These are phyloP conservation scores for Cercospora janseana DNA, from an alignment of 2,329 filamentous ascomycete genomes.

Conservation along the genomic window DNA sequence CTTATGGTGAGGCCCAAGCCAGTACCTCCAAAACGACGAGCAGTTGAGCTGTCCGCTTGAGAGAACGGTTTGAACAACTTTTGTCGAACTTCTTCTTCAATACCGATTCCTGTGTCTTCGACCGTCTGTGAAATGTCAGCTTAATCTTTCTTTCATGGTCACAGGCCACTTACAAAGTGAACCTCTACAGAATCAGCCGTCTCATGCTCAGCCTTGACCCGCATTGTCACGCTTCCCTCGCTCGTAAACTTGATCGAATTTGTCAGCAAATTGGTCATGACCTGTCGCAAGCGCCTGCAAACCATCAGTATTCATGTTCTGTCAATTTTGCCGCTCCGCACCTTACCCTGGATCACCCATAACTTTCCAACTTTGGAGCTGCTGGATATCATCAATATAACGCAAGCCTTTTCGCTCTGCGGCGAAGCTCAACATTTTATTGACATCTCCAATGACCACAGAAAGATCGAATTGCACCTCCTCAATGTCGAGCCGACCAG, in stretches of 20 bases:
- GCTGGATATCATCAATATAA: conserved; percentile 64
- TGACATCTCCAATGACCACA: conserved; percentile 72
- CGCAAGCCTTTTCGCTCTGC: conserved; percentile 75
- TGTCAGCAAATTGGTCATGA: conserved; percentile 75
- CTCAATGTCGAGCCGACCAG: conserved; percentile 72
- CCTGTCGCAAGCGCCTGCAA: too few relatives aligned
- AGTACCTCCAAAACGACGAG: conserved; percentile 74
- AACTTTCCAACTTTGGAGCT: conserved; percentile 68
- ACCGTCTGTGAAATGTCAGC: conserved; percentile 48
- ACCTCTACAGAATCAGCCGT: conserved; percentile 64
- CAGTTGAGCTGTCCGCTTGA: conserved; percentile 77
- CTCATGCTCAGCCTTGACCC: conserved; percentile 63
- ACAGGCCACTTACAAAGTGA: conserved; percentile 56
- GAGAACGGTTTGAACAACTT: conserved; percentile 77
- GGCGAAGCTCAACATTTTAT: conserved; percentile 83
- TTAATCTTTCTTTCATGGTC: too few relatives aligned
- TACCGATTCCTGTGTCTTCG: conserved; percentile 77
- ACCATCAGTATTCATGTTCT: too few relatives aligned
- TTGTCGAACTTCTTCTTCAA: conserved; percentile 71
- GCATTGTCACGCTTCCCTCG: conserved; percentile 66
- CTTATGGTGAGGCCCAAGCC: conserved; percentile 76
- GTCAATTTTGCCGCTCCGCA: too few relatives aligned
- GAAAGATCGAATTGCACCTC: conserved; percentile 76
- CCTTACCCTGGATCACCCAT: conserved; percentile 80
- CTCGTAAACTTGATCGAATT: conserved; percentile 75